These are phyloP conservation scores for Clausena lansium DNA, from an alignment of 345 rosid species.

Conservation along the genomic window DNA sequence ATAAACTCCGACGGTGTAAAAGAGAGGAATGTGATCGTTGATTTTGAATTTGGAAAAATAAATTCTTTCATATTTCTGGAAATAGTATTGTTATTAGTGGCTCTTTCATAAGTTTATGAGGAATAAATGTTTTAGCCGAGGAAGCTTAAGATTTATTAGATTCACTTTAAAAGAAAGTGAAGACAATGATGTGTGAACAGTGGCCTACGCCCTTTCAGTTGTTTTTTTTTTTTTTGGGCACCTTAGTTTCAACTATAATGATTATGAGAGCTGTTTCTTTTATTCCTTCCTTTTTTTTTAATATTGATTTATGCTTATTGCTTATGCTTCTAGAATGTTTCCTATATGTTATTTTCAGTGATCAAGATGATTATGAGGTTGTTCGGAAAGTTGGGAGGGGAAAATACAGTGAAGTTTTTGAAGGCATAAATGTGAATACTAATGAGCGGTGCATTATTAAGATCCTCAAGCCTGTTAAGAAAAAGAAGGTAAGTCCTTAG, in stretches of 20 bases:
- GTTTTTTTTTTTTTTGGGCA: background rate
- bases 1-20: background rate
- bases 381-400: slow-evolving; percentile 87
- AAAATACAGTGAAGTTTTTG: slow-evolving; percentile 82
- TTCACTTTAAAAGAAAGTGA: background rate
- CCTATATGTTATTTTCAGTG: slow-evolving; percentile 37
- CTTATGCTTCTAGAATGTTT: background rate
- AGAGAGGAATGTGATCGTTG: background rate
- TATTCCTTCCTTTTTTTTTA: background rate
- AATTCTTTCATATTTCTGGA: background rate
- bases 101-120: background rate
- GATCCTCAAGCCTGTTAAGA: slow-evolving; percentile 91
- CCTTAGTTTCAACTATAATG: background rate
- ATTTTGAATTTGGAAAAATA: background rate
- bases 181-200: background rate
- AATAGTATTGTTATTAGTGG: background rate
- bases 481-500: slow-evolving; percentile 58
- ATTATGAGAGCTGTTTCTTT: background rate
- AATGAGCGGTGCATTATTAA: slow-evolving; percentile 71
- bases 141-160: background rate
- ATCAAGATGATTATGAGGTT: slow-evolving; percentile 89
- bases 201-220: background rate
- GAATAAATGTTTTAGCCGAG: background rate
- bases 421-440: slow-evolving; percentile 68
- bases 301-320: background rate